A percentile compares a stretch with the other conserved stretches of the same genome.
Conservation (phyloP, 306 rosid species). For the Argentina anserina region DNA sequence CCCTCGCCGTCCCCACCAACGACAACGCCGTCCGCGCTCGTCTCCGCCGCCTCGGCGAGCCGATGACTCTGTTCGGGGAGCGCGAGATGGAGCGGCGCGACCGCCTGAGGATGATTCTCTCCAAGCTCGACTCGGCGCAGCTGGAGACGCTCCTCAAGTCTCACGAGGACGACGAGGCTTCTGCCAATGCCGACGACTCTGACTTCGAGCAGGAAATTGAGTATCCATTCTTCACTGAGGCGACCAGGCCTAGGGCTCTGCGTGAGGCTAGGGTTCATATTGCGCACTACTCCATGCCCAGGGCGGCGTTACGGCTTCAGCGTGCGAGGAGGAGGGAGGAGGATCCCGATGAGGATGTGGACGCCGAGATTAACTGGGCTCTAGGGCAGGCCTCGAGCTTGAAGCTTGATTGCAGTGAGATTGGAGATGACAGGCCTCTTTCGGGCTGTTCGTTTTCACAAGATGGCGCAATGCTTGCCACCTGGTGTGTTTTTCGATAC, state of each 20-base stretch:
- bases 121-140: slow-evolving; percentile 72
- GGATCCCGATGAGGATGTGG: slow-evolving; percentile 90
- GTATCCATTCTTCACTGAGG: slow-evolving; percentile 89
- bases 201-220: neutral
- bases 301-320: slow-evolving; percentile 65
- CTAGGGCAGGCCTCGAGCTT: slow-evolving; percentile 63
- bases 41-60: slow-evolving; percentile 86
- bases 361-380: slow-evolving; percentile 83
- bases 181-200: slow-evolving; percentile 57
- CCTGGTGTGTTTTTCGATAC: slow-evolving; percentile 46
- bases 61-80: slow-evolving; percentile 87
- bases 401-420: slow-evolving; percentile 81
- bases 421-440: slow-evolving; percentile 96
- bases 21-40: slow-evolving; percentile 88
- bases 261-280: slow-evolving; percentile 63
- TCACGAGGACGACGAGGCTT: slow-evolving; percentile 85
- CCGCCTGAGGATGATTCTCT: slow-evolving; percentile 75
- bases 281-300: slow-evolving; percentile 61
- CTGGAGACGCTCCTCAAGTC: slow-evolving; percentile 79
- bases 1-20: slow-evolving; percentile 88
- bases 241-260: slow-evolving; percentile 60
- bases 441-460: slow-evolving; percentile 77
- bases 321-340: slow-evolving; percentile 79
- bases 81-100: slow-evolving; percentile 95
- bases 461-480: slow-evolving; percentile 73